Evolutionary conservation across 2,329 filamentous ascomycete species (phyloP).

Genomic region (Paradendryphiella salina): DNA sequence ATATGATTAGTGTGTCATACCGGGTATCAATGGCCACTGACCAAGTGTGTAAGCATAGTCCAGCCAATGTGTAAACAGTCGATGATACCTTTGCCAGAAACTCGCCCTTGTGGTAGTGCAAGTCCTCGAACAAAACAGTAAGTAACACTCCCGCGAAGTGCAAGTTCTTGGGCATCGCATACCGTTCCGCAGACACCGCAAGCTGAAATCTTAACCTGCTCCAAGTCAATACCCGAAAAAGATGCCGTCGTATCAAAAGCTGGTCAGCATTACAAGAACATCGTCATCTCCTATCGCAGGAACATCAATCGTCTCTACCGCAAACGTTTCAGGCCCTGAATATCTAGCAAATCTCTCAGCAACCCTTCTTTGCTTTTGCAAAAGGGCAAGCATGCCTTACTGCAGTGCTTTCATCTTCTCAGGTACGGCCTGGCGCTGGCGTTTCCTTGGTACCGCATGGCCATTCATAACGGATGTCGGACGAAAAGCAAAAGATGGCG

Average conservation of each 20-base stretch:
- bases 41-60: not conserved
- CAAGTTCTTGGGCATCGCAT: not conserved
- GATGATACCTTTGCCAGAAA: slow-evolving; percentile 25
- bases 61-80: no score
- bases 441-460: not conserved
- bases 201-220: slow-evolving; percentile 29
- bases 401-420: slow-evolving; percentile 31
- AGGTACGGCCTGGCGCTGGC: slow-evolving; percentile 15
- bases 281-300: slow-evolving; percentile 27
- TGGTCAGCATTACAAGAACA: slow-evolving; percentile 21
- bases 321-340: slow-evolving; percentile 24
- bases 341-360: slow-evolving; percentile 19
- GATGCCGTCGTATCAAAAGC: not conserved
- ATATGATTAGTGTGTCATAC: slow-evolving; percentile 2
- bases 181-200: slow-evolving; percentile 34
- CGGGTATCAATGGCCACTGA: slow-evolving; percentile 31
- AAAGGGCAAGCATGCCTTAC: slow-evolving; percentile 12
- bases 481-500: not conserved
- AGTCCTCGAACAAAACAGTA: slow-evolving; percentile 17
- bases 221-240: not conserved
- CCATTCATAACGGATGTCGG: slow-evolving; percentile 1
- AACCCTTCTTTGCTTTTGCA: not conserved
- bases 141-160: slow-evolving; percentile 1
- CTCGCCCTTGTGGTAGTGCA: slow-evolving; percentile 35
- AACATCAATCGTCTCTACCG: slow-evolving; percentile 25